Conservation (phyloP, 2,329 filamentous ascomycete species). For the Didymella sp. region DNA sequence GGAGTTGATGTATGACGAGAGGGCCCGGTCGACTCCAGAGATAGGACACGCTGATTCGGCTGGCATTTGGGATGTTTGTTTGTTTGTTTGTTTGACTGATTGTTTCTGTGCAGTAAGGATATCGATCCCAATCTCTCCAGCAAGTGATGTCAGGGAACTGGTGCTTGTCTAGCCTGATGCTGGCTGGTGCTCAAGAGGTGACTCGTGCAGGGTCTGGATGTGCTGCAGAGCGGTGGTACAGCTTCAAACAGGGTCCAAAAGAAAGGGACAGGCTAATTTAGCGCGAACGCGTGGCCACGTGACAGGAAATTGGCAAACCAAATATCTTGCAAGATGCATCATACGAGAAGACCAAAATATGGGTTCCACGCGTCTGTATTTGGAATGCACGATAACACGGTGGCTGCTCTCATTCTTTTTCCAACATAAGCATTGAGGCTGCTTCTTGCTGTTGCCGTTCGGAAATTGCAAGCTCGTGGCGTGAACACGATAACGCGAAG, state of each 20-base stretch:
- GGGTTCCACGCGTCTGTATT: background rate
- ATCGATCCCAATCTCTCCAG: background rate
- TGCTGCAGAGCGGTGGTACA: conserved; percentile 13
- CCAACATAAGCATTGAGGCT: background rate
- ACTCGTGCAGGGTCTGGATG: background rate
- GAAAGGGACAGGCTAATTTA: conserved; percentile 2
- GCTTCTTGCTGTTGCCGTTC: background rate
- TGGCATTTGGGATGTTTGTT: conserved; percentile 26
- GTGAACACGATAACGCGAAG: background rate
- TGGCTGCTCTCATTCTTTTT: background rate
- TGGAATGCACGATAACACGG: background rate
- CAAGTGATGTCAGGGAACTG: background rate
- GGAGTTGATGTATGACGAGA: conserved; percentile 47
- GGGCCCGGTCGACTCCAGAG: conserved; percentile 45
- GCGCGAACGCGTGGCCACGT: conserved; percentile 13
- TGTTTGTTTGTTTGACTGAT: conserved; percentile 4
- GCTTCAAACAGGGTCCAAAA: conserved; percentile 12
- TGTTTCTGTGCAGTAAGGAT: background rate
- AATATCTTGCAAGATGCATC: background rate
- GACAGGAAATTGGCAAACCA: background rate
- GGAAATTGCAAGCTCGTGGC: conserved; percentile 18
- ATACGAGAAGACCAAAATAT: background rate
- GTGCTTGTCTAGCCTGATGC: background rate
- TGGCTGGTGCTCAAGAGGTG: background rate
- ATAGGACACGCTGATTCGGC: conserved; percentile 45